These are phyloP conservation scores for Wakefieldia striispora DNA, from an alignment of 768 basidiomycete species.

Conservation along the genomic window DNA sequence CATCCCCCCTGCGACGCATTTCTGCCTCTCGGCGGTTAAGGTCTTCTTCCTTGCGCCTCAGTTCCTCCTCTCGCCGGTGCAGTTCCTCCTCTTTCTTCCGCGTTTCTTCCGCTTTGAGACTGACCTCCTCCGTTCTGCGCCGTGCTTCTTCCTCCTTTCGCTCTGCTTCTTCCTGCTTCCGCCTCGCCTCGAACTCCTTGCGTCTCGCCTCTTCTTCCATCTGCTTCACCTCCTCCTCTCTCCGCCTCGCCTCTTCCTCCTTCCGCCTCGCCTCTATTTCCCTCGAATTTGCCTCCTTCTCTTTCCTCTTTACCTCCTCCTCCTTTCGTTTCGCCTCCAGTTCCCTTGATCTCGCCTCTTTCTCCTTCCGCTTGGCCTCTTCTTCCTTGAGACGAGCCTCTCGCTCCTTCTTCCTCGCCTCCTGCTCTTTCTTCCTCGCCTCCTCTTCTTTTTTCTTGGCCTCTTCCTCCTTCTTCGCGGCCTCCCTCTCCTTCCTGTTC, in stretches of 20 bases:
- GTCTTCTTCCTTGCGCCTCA: slow-evolving; percentile 33
- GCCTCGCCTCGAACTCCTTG: slow-evolving; percentile 31
- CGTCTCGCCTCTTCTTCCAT: slow-evolving; percentile 25
- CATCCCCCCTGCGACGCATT: slow-evolving; percentile 29
- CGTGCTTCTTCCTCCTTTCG: slow-evolving; percentile 32
- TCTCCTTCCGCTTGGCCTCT: slow-evolving; percentile 31
- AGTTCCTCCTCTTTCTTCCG: slow-evolving; percentile 27
- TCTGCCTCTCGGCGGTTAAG: slow-evolving; percentile 30
- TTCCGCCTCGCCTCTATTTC: slow-evolving; percentile 27
- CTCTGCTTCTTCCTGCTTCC: slow-evolving; percentile 28
- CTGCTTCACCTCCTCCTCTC: slow-evolving; percentile 27
- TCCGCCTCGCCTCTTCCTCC: slow-evolving; percentile 30
- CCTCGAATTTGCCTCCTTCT: slow-evolving; percentile 27
- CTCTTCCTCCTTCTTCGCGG: slow-evolving; percentile 24
- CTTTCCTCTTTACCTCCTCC: slow-evolving; percentile 19
- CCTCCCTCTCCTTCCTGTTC: slow-evolving; percentile 29
- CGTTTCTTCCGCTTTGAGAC: slow-evolving; percentile 21
- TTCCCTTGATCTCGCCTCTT: slow-evolving; percentile 20
- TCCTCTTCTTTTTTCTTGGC: slow-evolving; percentile 26
- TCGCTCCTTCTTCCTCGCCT: slow-evolving; percentile 22
- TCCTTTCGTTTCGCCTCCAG: slow-evolving; percentile 21
- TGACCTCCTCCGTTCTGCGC: slow-evolving; percentile 27
- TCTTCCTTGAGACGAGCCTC: slow-evolving; percentile 21
- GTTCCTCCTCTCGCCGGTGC: slow-evolving; percentile 27
- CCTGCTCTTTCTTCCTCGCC: slow-evolving; percentile 32